Base-by-base conservation (phyloP, 345 rosid species). In the Salix viminalis region DNA sequence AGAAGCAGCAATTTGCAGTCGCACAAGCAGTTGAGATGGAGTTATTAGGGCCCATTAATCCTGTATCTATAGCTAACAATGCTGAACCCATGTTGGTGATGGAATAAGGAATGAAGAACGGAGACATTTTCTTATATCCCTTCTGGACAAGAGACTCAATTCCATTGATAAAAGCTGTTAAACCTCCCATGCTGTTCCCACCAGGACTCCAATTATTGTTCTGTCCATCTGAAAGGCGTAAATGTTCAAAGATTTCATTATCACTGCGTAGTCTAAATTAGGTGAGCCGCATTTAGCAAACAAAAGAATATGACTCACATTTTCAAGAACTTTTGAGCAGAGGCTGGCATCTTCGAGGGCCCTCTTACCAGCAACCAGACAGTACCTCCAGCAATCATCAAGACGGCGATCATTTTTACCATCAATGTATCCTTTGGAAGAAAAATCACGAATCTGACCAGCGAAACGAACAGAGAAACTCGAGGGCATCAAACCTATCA, bases 181-280 rank as follows among this genome's bases (percentile, higher is more conserved):
- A 62, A 16, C 95, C 95, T 80, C 95, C 92, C 88, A 91, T 85
- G 23, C 91, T n/a, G 92, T 73, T 32, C 95, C 95, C 14, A 91
- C 88, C 18, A 91, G 75, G 61, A 91, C 95, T 32, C 95, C 92
- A 14, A 83, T 83, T 76, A 82, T 83, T 18, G 88, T 82, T 73
- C 42, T 82, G 83, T 91, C 92, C 89, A 91, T 81, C 95, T 91
- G 85, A 21, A 62, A 21, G 19, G 3, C 72, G 42, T 24, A 21
- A 3, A n/a, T 9, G 65, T 1, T 42, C 3, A 44, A 2, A 19
- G 30, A 1, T 26, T 36, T 8, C 48, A 15, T 24, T 28, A 12
- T 23, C 58, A 67, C n/a, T 23, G 21, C 67, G 26, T 19, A 11
- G 72, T 75, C 62, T 68, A 50, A 64, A 41, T 1, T 2, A 41